phyloP scores from a whole-genome alignment of 179 eudicot genomes.

The Heliamphora pulchella region DNA sequence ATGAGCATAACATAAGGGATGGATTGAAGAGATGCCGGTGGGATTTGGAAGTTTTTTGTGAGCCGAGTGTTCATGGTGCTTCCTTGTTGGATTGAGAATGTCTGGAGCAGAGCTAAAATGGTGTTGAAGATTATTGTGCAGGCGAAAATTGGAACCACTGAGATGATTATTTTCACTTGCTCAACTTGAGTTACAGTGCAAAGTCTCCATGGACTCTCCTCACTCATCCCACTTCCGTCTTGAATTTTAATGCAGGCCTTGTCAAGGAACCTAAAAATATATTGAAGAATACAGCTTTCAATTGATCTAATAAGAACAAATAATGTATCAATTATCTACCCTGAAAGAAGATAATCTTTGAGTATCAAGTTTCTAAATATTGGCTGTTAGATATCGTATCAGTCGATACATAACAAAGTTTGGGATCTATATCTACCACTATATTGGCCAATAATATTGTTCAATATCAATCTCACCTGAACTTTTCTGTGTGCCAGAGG shows the following conservation, averaged over 20 bases:
- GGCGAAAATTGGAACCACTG: slow-evolving; percentile 73
- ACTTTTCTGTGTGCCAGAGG: slow-evolving; percentile 53
- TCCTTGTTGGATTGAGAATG: slow-evolving; percentile 92
- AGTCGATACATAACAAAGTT: too few relatives aligned
- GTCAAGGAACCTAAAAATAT: slow-evolving; percentile 55
- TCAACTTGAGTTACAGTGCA: slow-evolving; percentile 80
- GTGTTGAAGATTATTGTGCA: slow-evolving; percentile 95
- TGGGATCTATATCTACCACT: too few relatives aligned
- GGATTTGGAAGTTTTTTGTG: slow-evolving; percentile 47
- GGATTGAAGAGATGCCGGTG: slow-evolving; percentile 89
- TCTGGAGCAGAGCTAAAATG: slow-evolving; percentile 83
- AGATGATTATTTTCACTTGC: slow-evolving; percentile 77
- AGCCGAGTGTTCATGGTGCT: slow-evolving; percentile 57
- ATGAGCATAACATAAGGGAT: slow-evolving; percentile 79
- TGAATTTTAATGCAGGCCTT: slow-evolving; percentile 66
- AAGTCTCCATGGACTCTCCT: slow-evolving; percentile 56
- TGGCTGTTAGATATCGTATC: too few relatives aligned
- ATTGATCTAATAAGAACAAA: background rate
- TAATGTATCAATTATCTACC: background rate
- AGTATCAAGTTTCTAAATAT: too few relatives aligned
- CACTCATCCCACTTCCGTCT: slow-evolving; percentile 9
- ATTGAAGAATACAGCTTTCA: background rate
- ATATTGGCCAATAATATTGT: background rate
- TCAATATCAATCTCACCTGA: slow-evolving; percentile 36
- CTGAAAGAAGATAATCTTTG: too few relatives aligned